Conservation (phyloP, 192 early-diverging fungal genomes). For the Backusella parvicylindrica region DNA sequence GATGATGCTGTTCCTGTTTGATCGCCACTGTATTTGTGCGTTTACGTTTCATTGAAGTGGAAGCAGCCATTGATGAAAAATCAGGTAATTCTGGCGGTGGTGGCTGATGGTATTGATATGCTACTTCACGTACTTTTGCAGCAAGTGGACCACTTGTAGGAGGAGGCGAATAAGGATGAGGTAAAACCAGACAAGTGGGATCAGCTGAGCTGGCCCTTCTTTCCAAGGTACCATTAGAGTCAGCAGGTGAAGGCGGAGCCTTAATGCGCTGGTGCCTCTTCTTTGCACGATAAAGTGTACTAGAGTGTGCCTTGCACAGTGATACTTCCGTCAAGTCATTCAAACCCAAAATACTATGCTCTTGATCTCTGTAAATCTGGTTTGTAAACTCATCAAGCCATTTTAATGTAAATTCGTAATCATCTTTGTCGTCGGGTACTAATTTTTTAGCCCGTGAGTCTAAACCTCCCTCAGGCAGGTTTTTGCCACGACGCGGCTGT, state of each 20-base stretch:
- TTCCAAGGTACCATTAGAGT: slow-evolving; percentile 10
- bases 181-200: not conserved
- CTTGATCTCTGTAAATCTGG: slow-evolving; percentile 19
- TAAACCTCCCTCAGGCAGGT: slow-evolving; percentile 27
- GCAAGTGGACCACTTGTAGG: slow-evolving; percentile 8
- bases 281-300: slow-evolving; percentile 35
- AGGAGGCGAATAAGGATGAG: not conserved
- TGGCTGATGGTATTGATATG: slow-evolving; percentile 1
- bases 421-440: slow-evolving; percentile 21
- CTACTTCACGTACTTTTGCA: slow-evolving; percentile 16
- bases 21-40: not conserved
- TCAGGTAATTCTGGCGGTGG: slow-evolving; percentile 8
- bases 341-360: slow-evolving; percentile 15
- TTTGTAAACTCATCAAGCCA: slow-evolving; percentile 34
- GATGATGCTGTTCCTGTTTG: not conserved
- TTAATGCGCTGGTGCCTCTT: slow-evolving; percentile 18
- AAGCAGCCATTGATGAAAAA: slow-evolving; percentile 12
- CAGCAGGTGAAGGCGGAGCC: slow-evolving; percentile 15
- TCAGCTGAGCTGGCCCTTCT: not conserved
- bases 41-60: slow-evolving; percentile 26
- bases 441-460: slow-evolving; percentile 38
- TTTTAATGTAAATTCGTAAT: slow-evolving; percentile 31
- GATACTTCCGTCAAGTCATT: slow-evolving; percentile 26
- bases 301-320: slow-evolving; percentile 39
- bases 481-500: slow-evolving; percentile 40